Conservation (phyloP, 176 grass and related monocot genomes). For the Areca catechu region DNA sequence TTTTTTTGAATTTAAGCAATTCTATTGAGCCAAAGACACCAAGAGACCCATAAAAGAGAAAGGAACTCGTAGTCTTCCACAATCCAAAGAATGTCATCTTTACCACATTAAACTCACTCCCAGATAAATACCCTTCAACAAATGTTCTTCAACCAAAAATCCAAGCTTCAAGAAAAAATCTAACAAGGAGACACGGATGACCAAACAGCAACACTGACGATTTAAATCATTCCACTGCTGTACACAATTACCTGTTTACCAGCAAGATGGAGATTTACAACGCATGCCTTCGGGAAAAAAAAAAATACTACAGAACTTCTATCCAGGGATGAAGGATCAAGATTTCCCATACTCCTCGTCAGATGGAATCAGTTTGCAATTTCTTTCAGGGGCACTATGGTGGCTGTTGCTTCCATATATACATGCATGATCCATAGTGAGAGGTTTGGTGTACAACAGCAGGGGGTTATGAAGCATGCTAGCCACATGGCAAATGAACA, state of each 20-base stretch:
- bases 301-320: not conserved
- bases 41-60: no score
- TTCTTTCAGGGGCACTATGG: constrained; percentile 27
- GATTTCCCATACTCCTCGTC: not conserved
- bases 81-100: no score
- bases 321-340: not conserved
- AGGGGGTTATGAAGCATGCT: constrained; percentile 27
- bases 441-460: constrained; percentile 13
- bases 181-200: no score
- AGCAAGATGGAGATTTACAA: constrained; percentile 41
- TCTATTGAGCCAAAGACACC: no score
- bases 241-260: constrained; percentile 40
- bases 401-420: constrained; percentile 43
- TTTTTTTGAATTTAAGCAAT: no score
- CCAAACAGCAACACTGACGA: no score
- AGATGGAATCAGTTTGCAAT: not conserved
- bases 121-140: no score
- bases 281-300: not conserved
- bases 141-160: no score
- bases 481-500: constrained; percentile 38
- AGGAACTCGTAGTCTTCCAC: no score
- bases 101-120: no score
- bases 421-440: constrained; percentile 42
- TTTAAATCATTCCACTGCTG: constrained; percentile 14
- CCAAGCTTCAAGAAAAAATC: no score